Conservation (phyloP, 2,329 filamentous ascomycete genomes). For the Blastomyces parvus region DNA sequence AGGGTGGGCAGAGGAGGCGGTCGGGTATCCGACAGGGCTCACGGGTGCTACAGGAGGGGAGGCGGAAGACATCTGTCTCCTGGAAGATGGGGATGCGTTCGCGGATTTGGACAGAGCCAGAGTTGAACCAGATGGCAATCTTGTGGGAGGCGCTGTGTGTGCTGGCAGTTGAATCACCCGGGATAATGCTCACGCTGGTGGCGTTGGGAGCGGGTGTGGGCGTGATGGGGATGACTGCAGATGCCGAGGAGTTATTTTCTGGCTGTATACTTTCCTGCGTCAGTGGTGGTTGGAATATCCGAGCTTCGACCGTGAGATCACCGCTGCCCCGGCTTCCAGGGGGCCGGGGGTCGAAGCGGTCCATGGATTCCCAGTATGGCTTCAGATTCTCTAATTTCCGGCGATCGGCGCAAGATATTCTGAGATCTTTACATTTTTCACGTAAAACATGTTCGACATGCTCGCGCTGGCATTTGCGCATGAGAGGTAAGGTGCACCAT, state of each 20-base stretch:
- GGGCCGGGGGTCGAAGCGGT: constrained; percentile 18
- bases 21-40: constrained; percentile 30
- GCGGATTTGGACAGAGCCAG: constrained; percentile 29
- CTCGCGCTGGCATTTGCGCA: constrained; percentile 33
- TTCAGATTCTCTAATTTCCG: constrained; percentile 21
- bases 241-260: constrained; percentile 6
- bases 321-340: constrained; percentile 24
- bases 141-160: constrained; percentile 16
- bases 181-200: not conserved
- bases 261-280: not conserved
- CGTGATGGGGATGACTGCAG: not conserved
- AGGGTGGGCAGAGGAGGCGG: constrained; percentile 30
- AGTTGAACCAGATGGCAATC: constrained; percentile 32
- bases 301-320: constrained; percentile 24
- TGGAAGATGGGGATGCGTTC: constrained; percentile 21
- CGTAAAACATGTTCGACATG: constrained; percentile 29
- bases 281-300: constrained; percentile 6
- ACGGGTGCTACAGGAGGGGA: constrained; percentile 23
- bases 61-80: constrained; percentile 28
- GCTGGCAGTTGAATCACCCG: not conserved
- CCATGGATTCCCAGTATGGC: constrained; percentile 19
- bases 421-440: constrained; percentile 23
- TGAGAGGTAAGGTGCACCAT: constrained; percentile 34
- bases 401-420: constrained; percentile 21
- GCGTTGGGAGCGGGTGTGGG: not conserved